Base-by-base conservation (phyloP, 352 stramenopile genomes). In the Pythium grandisporangium region DNA sequence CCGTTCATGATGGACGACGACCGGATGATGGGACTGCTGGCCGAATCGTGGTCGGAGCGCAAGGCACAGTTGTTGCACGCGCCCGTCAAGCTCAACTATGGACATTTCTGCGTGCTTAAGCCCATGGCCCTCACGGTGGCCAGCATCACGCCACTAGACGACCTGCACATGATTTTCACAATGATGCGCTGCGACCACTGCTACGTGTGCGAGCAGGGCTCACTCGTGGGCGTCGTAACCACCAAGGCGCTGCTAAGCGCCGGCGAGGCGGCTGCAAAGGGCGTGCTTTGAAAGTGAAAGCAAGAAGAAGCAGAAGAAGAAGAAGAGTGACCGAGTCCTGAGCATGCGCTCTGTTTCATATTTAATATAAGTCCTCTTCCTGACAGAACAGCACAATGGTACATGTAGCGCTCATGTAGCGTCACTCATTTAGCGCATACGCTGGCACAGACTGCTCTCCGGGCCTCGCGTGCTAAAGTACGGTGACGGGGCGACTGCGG, bases 81-180 rank as follows among this genome's bases (percentile, higher is more conserved):
- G 30, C 51, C 47, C 1, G 61, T 93, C 36, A 90, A 93, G 45
- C 66, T 93, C 39, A 90, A 66, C 25, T 65, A 76, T 23, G 68
- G 67, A 14, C 60, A 59, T 20, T 43, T 73, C 13, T 91, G 77
- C 41, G 34, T 69, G 38, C 79, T 91, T 46, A 71, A 72, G 10
- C 78, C 78, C 13, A 85, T 85, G 59, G 76, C 72, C 12, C 79
- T 90, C 58, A 93, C 74, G 7, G 81, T 89, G 30, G 88, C 78
- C 12, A 89, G 61, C 27, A 74, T 62, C 33, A 95, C 80, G 21
- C 61, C 80, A 20, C 60, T 93, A 26, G 78, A 95, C 40, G 79
- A 91, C 35, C 55, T 95, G 5, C 83, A 95, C 61, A 87, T 95
- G 64, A 88, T 95, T 46, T 95, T 95, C 64, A 91, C 80, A 14